These are phyloP conservation scores for Alternaria triticina DNA, from an alignment of 2,329 filamentous ascomycete genomes.

Conservation along the genomic window DNA sequence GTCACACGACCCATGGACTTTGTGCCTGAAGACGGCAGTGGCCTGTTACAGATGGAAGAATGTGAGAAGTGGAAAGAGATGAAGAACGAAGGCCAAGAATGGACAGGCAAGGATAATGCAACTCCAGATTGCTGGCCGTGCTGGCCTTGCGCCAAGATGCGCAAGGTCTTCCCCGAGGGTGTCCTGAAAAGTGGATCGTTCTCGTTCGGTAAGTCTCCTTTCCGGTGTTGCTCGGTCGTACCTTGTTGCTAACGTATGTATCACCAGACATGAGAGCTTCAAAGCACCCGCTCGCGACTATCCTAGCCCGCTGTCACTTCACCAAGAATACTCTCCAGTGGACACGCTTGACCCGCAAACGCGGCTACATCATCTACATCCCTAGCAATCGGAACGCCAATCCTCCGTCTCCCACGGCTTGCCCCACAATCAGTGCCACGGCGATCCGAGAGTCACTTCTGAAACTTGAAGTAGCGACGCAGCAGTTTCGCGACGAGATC, in stretches of 20 bases:
- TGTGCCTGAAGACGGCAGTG: background rate
- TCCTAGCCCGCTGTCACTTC: background rate
- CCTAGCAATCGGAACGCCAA: background rate
- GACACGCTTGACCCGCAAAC: background rate
- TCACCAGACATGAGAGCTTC: accelerated
- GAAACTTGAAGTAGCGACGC: background rate
- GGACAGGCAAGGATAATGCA: background rate
- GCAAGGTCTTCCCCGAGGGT: background rate
- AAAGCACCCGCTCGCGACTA: background rate
- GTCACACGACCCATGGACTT: background rate
- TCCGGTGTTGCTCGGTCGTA: background rate
- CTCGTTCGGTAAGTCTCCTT: background rate
- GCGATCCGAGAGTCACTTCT: background rate
- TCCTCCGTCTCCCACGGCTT: background rate
- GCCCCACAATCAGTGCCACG: background rate
- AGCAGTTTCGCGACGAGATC: background rate
- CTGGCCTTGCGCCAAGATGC: background rate
- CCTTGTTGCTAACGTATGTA: background rate
- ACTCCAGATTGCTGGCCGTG: background rate
- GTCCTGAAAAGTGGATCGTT: background rate
- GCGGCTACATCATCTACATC: background rate
- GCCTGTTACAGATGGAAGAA: accelerated
- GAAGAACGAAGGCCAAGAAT: background rate
- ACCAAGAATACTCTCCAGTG: background rate
- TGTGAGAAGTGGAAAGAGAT: background rate